Conservation (phyloP, 1,139 yeast genomes). For the Torulaspora pretoriensis region DNA sequence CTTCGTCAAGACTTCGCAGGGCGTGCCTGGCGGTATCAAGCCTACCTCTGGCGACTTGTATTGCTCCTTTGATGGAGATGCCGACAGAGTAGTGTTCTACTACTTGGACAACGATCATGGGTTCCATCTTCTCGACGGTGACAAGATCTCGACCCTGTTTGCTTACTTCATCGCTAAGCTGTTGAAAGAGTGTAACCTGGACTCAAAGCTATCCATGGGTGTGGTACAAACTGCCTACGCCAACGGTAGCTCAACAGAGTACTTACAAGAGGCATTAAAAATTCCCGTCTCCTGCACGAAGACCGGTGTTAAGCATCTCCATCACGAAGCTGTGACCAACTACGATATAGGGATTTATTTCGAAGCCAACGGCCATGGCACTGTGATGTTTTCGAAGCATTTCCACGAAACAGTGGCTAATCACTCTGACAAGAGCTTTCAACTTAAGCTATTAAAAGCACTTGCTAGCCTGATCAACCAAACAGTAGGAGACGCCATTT, state of each 20-base stretch:
- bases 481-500: slow-evolving; percentile 95
- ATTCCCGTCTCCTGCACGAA: slow-evolving; percentile 86
- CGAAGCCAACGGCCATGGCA: slow-evolving; percentile 99
- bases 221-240: slow-evolving; percentile 98
- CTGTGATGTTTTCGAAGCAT: slow-evolving; percentile 71
- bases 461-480: slow-evolving; percentile 79
- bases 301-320: slow-evolving; percentile 95
- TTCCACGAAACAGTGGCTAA: slow-evolving; percentile 42
- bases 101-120: slow-evolving; percentile 46
- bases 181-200: slow-evolving; percentile 41
- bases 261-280: slow-evolving; percentile 55
- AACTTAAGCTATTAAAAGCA: slow-evolving; percentile 51
- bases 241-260: slow-evolving; percentile 84
- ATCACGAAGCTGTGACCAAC: slow-evolving; percentile 76
- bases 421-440: slow-evolving; percentile 38
- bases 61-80: slow-evolving; percentile 95
- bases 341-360: slow-evolving; percentile 91
- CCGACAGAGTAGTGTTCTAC: slow-evolving; percentile 89
- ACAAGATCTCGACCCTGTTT: slow-evolving; percentile 80
- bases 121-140: slow-evolving; percentile 85
- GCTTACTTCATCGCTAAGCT: slow-evolving; percentile 64
- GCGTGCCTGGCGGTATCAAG: slow-evolving; percentile 58
- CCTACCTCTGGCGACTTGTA: slow-evolving; percentile 41
- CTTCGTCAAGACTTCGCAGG: slow-evolving; percentile 84
- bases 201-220: slow-evolving; percentile 54